These are phyloP conservation scores for Syncephalastrum monosporum DNA, from an alignment of 371 early-diverging fungal species.

Conservation along the genomic window DNA sequence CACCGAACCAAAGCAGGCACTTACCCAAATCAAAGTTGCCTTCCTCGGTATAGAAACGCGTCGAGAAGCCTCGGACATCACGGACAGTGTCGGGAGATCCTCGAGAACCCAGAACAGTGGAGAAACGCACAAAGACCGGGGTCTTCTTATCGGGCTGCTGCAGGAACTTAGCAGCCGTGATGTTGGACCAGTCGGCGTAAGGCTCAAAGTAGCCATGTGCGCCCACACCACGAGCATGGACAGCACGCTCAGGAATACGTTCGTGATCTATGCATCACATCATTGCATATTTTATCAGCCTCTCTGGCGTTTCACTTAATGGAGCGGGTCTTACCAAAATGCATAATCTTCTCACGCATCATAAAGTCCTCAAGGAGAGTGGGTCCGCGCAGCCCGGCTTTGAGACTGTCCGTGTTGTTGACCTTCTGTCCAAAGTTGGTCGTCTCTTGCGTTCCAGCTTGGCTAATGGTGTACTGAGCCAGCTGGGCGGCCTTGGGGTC, in stretches of 20 bases:
- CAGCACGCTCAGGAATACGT: slow-evolving; percentile 55
- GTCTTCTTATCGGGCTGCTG: slow-evolving; percentile 36
- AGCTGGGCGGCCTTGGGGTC: slow-evolving; percentile 16
- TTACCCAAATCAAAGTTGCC: slow-evolving; percentile 46
- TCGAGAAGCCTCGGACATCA: slow-evolving; percentile 58
- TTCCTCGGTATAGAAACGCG: slow-evolving; percentile 62
- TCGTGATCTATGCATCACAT: slow-evolving; percentile 21
- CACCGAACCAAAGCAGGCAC: background rate
- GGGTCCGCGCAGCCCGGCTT: slow-evolving; percentile 48
- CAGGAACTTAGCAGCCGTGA: slow-evolving; percentile 44
- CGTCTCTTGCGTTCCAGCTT: slow-evolving; percentile 16
- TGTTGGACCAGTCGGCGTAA: slow-evolving; percentile 32
- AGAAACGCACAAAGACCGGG: slow-evolving; percentile 55
- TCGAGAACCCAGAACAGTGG: slow-evolving; percentile 45
- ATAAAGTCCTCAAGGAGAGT: slow-evolving; percentile 51
- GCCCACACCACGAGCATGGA: slow-evolving; percentile 53
- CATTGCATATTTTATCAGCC: background rate
- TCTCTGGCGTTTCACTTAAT: background rate
- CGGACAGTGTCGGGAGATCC: slow-evolving; percentile 57
- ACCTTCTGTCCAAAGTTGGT: slow-evolving; percentile 15
- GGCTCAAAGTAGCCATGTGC: slow-evolving; percentile 55
- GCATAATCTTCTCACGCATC: slow-evolving; percentile 51
- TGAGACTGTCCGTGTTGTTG: slow-evolving; percentile 19
- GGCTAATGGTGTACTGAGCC: slow-evolving; percentile 10
- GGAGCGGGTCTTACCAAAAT: slow-evolving; percentile 39